Base-by-base conservation (phyloP, 805 yeast genomes). In the Candida oleophila region DNA sequence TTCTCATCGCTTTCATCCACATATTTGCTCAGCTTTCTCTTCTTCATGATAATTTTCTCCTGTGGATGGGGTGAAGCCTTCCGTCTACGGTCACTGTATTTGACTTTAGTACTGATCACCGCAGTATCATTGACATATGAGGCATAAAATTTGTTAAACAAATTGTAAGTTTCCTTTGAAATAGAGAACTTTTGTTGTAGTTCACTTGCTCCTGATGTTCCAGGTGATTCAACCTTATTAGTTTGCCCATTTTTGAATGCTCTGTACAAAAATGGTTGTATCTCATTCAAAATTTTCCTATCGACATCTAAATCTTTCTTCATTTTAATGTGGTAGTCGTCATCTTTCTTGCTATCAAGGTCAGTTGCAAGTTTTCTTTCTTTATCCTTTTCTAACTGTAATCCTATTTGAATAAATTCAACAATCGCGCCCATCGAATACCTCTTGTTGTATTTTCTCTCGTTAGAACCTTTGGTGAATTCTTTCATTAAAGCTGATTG, bases 101-200 rank as follows among this genome's bases (percentile, higher is more conserved):
- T 38, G n/a, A 30, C 20, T 30, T 28, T 41, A 19, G 47, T 39
- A n/a, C 44, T 37, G 11, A 46, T 42, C 20, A 40, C 30, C 3
- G 49, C 49, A 11, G 53, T 49, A 32, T 52, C 51, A 19, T 46
- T 48, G 7, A 49, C 33, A 38, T 49, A 50, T 14, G 55, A 47
- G 19, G 49, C 40, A 41, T 52, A 52, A 28, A 52, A 52, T 22
- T 30, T 41, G 30, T 50, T 50, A 40, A 52, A 52, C 8, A 52
- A 39, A 5, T 43, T 37, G 21, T 43, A 37, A 2, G 55, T 52
- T 11, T 39, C 22, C 11, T 35, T 38, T 16, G 45, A 33, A 34
- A 43, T 33, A 33, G 42, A 14, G 30, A 41, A 15, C 36, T 40
- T 34, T 35, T 41, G 42, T 21, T 8, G 36, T 33, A 4, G 18